These are phyloP conservation scores for Mesembryanthemum crystallinum DNA, from an alignment of 148 eudicot genomes.

Conservation along the genomic window DNA sequence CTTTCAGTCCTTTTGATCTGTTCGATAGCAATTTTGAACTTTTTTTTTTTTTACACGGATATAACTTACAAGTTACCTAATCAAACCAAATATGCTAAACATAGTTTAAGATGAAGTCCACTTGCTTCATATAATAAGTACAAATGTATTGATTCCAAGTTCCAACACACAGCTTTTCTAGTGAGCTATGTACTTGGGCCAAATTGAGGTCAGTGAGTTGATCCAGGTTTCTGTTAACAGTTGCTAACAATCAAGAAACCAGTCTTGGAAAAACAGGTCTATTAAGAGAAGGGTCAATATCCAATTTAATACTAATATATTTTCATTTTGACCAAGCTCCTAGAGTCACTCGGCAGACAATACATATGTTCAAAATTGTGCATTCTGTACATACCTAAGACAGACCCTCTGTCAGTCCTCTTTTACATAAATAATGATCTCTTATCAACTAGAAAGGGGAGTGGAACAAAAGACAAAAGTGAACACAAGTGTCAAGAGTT, in stretches of 20 bases:
- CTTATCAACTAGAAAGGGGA: neutral
- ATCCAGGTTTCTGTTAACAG: neutral
- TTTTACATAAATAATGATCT: no score
- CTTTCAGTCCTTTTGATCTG: no score
- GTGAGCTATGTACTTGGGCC: neutral
- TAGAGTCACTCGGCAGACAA: no score
- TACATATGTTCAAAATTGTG: no score
- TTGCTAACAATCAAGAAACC: neutral
- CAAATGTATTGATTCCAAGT: neutral
- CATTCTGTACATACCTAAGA: no score
- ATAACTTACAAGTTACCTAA: no score
- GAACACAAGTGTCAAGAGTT: neutral
- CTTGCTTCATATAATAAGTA: neutral
- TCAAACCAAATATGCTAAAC: neutral
- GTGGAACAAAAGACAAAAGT: neutral
- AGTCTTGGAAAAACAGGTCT: neutral
- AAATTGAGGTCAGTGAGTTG: neutral
- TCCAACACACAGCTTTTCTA: neutral
- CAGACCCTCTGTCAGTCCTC: neutral
- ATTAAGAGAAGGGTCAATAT: no score
- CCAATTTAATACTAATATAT: no score
- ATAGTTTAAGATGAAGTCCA: neutral
- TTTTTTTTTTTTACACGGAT: no score
- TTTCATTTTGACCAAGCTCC: no score
- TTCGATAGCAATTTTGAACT: no score